These are phyloP conservation scores for Sporothrix schenckii DNA, from an alignment of 2,329 filamentous ascomycete species.

Conservation along the genomic window DNA sequence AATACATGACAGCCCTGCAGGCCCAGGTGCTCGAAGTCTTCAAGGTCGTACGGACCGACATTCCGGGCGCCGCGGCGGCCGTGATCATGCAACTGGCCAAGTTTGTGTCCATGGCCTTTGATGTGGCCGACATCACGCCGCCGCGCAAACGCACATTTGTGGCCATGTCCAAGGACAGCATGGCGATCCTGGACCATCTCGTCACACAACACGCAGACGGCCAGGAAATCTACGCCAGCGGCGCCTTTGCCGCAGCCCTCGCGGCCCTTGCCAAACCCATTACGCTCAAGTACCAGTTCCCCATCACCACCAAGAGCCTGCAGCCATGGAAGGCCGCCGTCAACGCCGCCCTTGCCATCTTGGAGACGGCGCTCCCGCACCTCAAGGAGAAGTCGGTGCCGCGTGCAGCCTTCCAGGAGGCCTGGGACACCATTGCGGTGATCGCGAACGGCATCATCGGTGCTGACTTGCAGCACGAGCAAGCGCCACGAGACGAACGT, in stretches of 20 bases:
- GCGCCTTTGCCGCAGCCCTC: constrained; percentile 67
- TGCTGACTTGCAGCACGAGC: constrained; percentile 59
- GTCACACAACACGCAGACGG: constrained; percentile 63
- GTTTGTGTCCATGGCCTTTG: constrained; percentile 71
- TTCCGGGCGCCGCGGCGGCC: constrained; percentile 65
- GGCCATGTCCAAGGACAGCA: constrained; percentile 81
- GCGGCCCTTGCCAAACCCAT: constrained; percentile 71
- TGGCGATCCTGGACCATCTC: constrained; percentile 67
- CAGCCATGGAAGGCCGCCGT: constrained; percentile 82
- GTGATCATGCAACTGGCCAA: constrained; percentile 70
- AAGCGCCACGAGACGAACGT: constrained; percentile 46
- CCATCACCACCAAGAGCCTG: constrained; percentile 68
- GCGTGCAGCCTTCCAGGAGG: constrained; percentile 53
- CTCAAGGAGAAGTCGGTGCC: constrained; percentile 55
- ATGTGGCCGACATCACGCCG: constrained; percentile 40
- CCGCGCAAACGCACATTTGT: constrained; percentile 74
- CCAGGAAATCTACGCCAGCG: constrained; percentile 68
- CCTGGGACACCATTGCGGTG: constrained; percentile 71
- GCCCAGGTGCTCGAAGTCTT: constrained; percentile 68
- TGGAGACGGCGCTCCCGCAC: constrained; percentile 66
- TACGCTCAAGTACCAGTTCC: constrained; percentile 77
- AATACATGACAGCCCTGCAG: constrained; percentile 74
- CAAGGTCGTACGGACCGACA: constrained; percentile 67
- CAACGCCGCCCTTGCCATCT: constrained; percentile 66
- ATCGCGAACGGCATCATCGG: constrained; percentile 70